Base-by-base conservation (phyloP, 805 yeast species). In the Candida jianshihensis region DNA sequence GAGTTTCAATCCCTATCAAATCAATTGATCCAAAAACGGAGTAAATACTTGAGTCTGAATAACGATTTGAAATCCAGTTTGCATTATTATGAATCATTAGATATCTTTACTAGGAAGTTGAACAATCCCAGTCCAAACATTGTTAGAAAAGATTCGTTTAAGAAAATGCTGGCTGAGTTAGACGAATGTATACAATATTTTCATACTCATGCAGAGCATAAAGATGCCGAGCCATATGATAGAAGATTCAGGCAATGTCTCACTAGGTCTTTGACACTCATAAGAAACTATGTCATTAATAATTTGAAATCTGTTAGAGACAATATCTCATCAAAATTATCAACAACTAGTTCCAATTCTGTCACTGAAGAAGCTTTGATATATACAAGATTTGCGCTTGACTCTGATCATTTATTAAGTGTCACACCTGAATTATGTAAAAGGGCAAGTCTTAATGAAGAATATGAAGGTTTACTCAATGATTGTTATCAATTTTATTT, bases 241-340 rank as follows among this genome's bases (percentile, higher is more conserved):
- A 74, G 78, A 43, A 71, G 89, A 40, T 86, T 85, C 60, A 75
- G 83, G 42, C 94, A 85, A 48, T 85, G 96, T 50, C 68, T 87
- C 70, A 78, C 89, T 1, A 70, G 96, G 40, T 80, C 94, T 2
- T 66, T 87, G 32, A 77, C 92, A 0, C 63, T 90, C 40, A 73
- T 87, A 13, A 71, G 81, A 43, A 84, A 80, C 49, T 86, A 79
- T 52, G 59, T 84, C 37, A 66, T 65, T 9, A 53, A 49, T 26
- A 63, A 57, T 38, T 43, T 75, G 38, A 65, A 66, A 37, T 53
- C 47, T 19, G 43, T 56, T 3, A 48, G 53, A 35, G 50, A 44
- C 38, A 63, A 61, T 13, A 52, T 66, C 21, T 37, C 42, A 2
- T 36, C 40, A 11, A 61, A 58, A 36, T 16, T 59, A 2, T 15